Evolutionary conservation across 2,329 filamentous ascomycete genomes (phyloP).

Genomic region (Sclerotiophoma versabilis): DNA sequence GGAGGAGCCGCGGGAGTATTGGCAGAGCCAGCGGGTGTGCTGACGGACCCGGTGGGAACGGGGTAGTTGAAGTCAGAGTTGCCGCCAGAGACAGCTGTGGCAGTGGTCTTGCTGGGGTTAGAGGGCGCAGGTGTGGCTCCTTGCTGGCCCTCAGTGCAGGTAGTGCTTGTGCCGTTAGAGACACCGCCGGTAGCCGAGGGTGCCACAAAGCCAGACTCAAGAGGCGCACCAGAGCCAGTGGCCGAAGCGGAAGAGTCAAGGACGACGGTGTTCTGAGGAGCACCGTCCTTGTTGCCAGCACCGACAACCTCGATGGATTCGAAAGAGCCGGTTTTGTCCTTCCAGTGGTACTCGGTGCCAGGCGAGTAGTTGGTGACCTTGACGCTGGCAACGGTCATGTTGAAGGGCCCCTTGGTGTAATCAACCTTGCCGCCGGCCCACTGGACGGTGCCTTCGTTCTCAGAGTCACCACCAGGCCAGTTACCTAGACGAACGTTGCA

Average conservation of each 20-base stretch:
- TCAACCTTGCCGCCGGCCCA: slow-evolving; percentile 70
- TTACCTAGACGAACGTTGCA: slow-evolving; percentile 63
- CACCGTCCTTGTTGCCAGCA: slow-evolving; percentile 42
- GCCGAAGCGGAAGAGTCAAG: slow-evolving; percentile 40
- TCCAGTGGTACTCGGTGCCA: slow-evolving; percentile 58
- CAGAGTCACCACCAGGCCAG: slow-evolving; percentile 58
- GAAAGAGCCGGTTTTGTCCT: slow-evolving; percentile 57
- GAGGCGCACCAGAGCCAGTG: slow-evolving; percentile 30
- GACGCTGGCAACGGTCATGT: slow-evolving; percentile 60
- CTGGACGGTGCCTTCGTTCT: slow-evolving; percentile 65
- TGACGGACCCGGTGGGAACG: slow-evolving; percentile 14
- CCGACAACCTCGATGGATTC: slow-evolving; percentile 57
- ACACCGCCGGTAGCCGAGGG: slow-evolving; percentile 22
- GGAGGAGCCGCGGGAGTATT: slow-evolving; percentile 3
- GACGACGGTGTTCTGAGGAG: slow-evolving; percentile 34
- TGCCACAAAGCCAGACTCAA: slow-evolving; percentile 35
- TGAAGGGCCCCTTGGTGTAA: slow-evolving; percentile 57
- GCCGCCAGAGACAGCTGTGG: slow-evolving; percentile 9
- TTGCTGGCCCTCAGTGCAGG: slow-evolving; percentile 22
- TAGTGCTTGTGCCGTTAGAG: slow-evolving; percentile 17
- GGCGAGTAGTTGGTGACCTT: slow-evolving; percentile 62
- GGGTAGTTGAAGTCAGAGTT: slow-evolving; percentile 26
- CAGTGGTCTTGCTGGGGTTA: slow-evolving; percentile 5
- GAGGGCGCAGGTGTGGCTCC: slow-evolving; percentile 10
- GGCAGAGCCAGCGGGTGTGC: slow-evolving; percentile 7